A percentile compares a stretch with the other conserved stretches of the same genome.
phyloP scores from a whole-genome alignment of 345 rosid genomes.

The Erodium maritimum region DNA sequence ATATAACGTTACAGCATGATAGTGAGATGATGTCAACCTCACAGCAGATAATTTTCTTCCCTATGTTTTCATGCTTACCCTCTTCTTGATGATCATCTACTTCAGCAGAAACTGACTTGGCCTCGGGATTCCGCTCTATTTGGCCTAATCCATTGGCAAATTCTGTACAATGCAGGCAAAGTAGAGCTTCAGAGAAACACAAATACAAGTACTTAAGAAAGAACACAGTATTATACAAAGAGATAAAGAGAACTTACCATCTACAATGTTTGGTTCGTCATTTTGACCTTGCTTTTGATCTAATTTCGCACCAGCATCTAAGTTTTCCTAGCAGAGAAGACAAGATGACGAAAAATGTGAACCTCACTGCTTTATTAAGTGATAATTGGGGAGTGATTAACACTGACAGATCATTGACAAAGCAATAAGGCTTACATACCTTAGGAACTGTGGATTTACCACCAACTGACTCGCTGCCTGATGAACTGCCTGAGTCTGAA shows the following conservation, averaged over 20 bases:
- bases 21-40: not conserved
- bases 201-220: not conserved
- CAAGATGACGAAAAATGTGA: not conserved
- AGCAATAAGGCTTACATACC: not conserved
- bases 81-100: not conserved
- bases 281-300: not conserved
- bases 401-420: not conserved
- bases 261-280: not conserved
- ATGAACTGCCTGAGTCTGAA: not conserved
- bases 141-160: not conserved
- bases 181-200: not conserved
- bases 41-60: constrained; percentile 3
- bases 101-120: not conserved
- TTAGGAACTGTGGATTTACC: not conserved
- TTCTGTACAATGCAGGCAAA: not conserved
- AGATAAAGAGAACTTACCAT: not conserved
- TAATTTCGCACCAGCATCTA: not conserved
- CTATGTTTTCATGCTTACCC: not conserved
- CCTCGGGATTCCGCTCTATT: not conserved
- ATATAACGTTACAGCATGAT: not conserved
- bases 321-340: not conserved
- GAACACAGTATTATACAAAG: not conserved
- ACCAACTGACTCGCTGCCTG: not conserved
- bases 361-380: not conserved
- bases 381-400: not conserved